Percentiles rank a stretch among this genome's conserved stretches.
Evolutionary conservation across 1,139 yeast species (phyloP).

Genomic region (Taiozyma onychis): DNA sequence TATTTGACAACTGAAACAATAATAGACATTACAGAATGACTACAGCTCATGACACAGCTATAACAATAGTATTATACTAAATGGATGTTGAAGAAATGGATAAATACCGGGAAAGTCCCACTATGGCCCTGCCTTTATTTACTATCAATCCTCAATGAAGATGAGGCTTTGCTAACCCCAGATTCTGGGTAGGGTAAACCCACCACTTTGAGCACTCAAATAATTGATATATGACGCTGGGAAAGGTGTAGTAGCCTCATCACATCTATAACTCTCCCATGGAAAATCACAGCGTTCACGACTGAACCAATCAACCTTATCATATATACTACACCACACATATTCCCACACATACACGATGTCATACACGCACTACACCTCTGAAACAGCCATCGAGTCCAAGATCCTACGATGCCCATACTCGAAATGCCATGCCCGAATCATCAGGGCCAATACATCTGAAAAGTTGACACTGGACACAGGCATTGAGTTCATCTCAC

Average conservation of each 20-base stretch:
- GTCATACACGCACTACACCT: neutral
- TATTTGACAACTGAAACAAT: too few relatives aligned
- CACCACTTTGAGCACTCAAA: too few relatives aligned
- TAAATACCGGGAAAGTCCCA: too few relatives aligned
- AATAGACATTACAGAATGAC: too few relatives aligned
- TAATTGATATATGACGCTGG: too few relatives aligned
- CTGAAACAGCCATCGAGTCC: constrained; percentile 2
- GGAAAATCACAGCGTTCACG: neutral
- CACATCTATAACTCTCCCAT: too few relatives aligned
- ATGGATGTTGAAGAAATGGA: too few relatives aligned
- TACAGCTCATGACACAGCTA: too few relatives aligned
- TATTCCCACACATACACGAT: neutral
- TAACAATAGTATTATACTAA: too few relatives aligned
- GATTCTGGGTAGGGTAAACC: neutral
- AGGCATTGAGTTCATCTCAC: constrained; percentile 8
- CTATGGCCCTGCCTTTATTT: too few relatives aligned
- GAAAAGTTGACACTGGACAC: constrained; percentile 1
- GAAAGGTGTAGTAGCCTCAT: neutral
- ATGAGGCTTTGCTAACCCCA: neutral
- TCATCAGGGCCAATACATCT: constrained; percentile 8
- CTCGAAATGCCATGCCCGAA: constrained; percentile 20
- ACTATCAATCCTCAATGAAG: neutral
- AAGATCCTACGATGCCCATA: constrained; percentile 19
- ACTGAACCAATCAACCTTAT: too few relatives aligned
- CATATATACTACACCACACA: neutral